These are phyloP conservation scores for Leccinellum rugosiceps DNA, from an alignment of 768 basidiomycete species.

Conservation along the genomic window DNA sequence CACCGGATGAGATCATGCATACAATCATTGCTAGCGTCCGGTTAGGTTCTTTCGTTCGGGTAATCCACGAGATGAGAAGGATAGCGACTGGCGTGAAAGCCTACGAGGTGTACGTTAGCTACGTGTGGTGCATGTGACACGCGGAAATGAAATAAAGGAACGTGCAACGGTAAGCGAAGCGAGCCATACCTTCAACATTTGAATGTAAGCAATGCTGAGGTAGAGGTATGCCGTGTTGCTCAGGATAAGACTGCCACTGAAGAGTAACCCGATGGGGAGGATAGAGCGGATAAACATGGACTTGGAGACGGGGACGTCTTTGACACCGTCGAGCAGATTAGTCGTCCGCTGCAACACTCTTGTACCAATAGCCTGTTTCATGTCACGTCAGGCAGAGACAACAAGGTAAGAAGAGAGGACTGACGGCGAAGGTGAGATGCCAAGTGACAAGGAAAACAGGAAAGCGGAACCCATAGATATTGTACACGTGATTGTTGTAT, in stretches of 20 bases:
- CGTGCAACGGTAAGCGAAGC: background rate
- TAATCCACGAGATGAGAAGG: conserved; percentile 88
- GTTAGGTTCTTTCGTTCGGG: conserved; percentile 86
- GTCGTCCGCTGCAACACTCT: conserved; percentile 83
- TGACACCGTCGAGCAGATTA: conserved; percentile 69
- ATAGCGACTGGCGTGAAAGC: conserved; percentile 91
- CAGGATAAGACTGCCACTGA: conserved; percentile 87
- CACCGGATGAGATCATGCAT: conserved; percentile 85
- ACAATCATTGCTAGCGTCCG: conserved; percentile 80
- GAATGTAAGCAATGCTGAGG: conserved; percentile 91
- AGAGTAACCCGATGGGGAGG: conserved; percentile 89
- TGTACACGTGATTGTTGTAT: conserved; percentile 93
- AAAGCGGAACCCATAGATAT: conserved; percentile 77
- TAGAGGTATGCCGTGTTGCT: conserved; percentile 93
- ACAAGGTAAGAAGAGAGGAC: conserved; percentile 16
- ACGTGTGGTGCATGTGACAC: background rate
- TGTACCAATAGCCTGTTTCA: conserved; percentile 69
- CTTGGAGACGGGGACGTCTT: conserved; percentile 76
- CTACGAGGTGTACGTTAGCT: conserved; percentile 35
- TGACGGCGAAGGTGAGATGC: conserved; percentile 69
- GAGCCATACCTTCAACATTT: conserved; percentile 81
- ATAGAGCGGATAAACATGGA: conserved; percentile 82
- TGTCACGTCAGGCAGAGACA: background rate
- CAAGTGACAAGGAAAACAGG: conserved; percentile 93
- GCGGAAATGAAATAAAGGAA: background rate